phyloP scores from a whole-genome alignment of 768 basidiomycete genomes.

The Pisolithus orientalis region DNA sequence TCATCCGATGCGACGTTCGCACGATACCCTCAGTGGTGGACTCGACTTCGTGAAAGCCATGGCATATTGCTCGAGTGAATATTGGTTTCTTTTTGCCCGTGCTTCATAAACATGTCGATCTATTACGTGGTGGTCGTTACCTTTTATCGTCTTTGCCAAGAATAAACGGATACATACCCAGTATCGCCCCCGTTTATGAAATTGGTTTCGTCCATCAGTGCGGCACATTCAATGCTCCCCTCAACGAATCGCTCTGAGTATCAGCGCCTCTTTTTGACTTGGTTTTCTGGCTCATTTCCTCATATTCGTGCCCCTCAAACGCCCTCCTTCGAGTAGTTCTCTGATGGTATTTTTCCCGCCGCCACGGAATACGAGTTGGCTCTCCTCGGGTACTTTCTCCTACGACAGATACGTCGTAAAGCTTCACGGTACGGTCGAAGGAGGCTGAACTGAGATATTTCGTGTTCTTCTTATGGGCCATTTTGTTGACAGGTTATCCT shows the following conservation, averaged over 20 bases:
- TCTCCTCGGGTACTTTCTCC: slow-evolving; percentile 95
- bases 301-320: slow-evolving; percentile 49
- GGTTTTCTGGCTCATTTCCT: slow-evolving; percentile 35
- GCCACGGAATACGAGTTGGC: slow-evolving; percentile 91
- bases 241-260: slow-evolving; percentile 57
- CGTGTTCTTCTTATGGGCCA: slow-evolving; percentile 45
- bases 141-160: background rate
- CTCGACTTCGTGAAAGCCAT: slow-evolving; percentile 70
- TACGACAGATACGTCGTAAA: slow-evolving; percentile 78
- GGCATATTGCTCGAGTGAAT: slow-evolving; percentile 79
- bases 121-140: background rate
- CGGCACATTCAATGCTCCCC: slow-evolving; percentile 86
- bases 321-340: slow-evolving; percentile 75
- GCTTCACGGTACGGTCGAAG: slow-evolving; percentile 86
- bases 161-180: slow-evolving; percentile 53
- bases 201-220: slow-evolving; percentile 92
- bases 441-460: slow-evolving; percentile 66
- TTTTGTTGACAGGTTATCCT: background rate
- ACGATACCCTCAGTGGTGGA: slow-evolving; percentile 73
- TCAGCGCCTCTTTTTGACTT: slow-evolving; percentile 27
- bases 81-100: slow-evolving; percentile 93
- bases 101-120: slow-evolving; percentile 89
- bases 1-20: slow-evolving; percentile 85
- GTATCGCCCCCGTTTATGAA: slow-evolving; percentile 95
- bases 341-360: slow-evolving; percentile 80